Base-by-base conservation (phyloP, 2,329 filamentous ascomycete species). In the Beauveria sp. region DNA sequence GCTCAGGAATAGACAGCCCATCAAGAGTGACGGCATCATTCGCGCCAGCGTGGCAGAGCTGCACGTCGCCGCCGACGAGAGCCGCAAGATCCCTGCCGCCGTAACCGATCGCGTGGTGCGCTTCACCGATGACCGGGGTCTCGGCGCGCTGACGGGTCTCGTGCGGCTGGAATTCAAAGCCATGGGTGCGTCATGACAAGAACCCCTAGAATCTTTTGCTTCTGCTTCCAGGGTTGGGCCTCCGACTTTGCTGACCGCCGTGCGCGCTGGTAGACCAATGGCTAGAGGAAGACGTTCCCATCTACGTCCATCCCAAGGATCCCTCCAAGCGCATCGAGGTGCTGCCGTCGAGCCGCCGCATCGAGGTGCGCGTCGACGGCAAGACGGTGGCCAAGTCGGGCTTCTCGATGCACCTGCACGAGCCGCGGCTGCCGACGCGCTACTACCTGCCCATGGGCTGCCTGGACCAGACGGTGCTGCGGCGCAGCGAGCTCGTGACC, bases 281-380 rank as follows among this genome's bases (percentile, higher is more conserved):
- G 74, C 61, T 76, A 1, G 84, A 86, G 67, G 86, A 88, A 71
- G 83, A 86, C 56, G 73, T 75, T 1, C 80, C 78, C 1, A 81
- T 88, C 60, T 80, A 79, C 66, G 77, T 83, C 3, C 86, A 89
- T 62, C 86, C 86, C 0, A 88, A 87, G 64, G 86, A 89, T 59
- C 86, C 86, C 0, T 88, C 82, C 73, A 86, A 86, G 65, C 79
- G 86, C 14, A 75, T 89, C 63, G 86, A 88, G 61, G 80, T 85
- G 28, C 70, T 89, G 5, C 74, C 75, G 1, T 87, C 84, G 0
- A 74, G 77, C 1, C 80, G 86, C 1, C 71, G 71, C 1, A 70
- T 89, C 40, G 75, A 79, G 12, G 75, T 89, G 43, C 74, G 75
- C 24, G 65, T 82, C 4, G 70, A 73, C 8, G 82, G 82, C 2